These are phyloP conservation scores for Sporothrix inflata DNA, from an alignment of 2,329 filamentous ascomycete species.

Conservation along the genomic window DNA sequence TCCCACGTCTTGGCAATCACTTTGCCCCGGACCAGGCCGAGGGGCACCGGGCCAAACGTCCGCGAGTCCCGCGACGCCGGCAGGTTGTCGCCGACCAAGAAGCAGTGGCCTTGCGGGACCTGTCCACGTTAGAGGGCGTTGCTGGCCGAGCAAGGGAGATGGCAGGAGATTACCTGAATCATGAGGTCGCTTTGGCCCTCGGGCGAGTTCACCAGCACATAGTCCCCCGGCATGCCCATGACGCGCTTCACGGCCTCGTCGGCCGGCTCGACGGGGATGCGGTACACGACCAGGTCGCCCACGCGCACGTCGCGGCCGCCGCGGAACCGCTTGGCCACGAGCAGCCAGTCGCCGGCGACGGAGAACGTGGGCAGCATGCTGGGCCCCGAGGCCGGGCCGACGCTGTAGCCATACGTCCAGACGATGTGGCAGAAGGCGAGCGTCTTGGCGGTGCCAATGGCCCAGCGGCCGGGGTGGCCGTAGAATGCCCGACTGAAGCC, in stretches of 20 bases:
- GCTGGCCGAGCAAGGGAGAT: too few species aligned
- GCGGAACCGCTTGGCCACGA: conserved; percentile 69
- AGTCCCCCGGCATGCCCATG: conserved; percentile 74
- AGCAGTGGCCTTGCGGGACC: conserved; percentile 92
- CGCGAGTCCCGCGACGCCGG: conserved; percentile 83
- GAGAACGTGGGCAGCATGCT: conserved; percentile 89
- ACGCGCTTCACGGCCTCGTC: conserved; percentile 76
- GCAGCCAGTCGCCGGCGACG: conserved; percentile 66
- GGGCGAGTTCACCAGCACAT: conserved; percentile 68
- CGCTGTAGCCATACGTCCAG: conserved; percentile 63
- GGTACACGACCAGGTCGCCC: conserved; percentile 83
- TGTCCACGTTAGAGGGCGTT: too few species aligned
- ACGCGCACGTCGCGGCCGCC: conserved; percentile 67
- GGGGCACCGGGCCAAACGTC: conserved; percentile 80
- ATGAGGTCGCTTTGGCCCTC: conserved; percentile 55
- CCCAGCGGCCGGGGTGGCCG: conserved; percentile 47
- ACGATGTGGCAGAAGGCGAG: conserved; percentile 55
- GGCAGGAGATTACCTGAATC: too few species aligned
- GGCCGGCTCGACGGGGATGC: conserved; percentile 69
- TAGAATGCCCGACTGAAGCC: conserved; percentile 38
- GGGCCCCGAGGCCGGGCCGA: conserved; percentile 67
- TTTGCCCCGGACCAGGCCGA: conserved; percentile 84
- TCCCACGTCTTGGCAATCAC: conserved; percentile 64
- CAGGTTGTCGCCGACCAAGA: conserved; percentile 87
- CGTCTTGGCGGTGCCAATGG: conserved; percentile 52